Conservation (phyloP, 2,329 filamentous ascomycete species). For the Penicillium hordei region DNA sequence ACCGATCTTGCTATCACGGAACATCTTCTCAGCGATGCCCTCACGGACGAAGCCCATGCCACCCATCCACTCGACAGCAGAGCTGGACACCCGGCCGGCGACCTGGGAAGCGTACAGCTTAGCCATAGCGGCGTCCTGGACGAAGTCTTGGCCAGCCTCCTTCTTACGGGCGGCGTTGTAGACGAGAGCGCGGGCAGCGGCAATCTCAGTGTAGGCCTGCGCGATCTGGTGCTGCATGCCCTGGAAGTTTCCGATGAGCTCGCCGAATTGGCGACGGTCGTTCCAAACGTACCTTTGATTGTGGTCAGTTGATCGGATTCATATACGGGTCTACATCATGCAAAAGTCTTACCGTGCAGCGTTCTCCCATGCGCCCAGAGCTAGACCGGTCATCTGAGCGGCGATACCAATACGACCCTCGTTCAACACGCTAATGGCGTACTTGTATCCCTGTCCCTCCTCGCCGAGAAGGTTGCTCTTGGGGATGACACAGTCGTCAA, state of each 20-base stretch:
- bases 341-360: conserved; percentile 66
- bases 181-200: conserved; percentile 84
- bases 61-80: conserved; percentile 98
- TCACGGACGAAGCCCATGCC: conserved; percentile 98
- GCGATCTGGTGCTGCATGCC: conserved; percentile 99
- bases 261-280: conserved; percentile 94
- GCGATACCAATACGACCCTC: conserved; percentile 97
- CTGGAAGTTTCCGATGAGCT: conserved; percentile 93
- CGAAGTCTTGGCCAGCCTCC: conserved; percentile 94
- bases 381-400: conserved; percentile 96
- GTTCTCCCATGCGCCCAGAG: conserved; percentile 92
- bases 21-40: conserved; percentile 96
- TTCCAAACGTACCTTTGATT: conserved; percentile 82
- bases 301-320: conserved; percentile 8
- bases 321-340: not conserved
- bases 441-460: conserved; percentile 94
- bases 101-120: conserved; percentile 95
- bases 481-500: conserved; percentile 91
- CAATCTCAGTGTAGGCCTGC: conserved; percentile 91
- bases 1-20: conserved; percentile 96
- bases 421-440: conserved; percentile 90
- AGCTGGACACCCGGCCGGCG: conserved; percentile 77
- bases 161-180: conserved; percentile 98
- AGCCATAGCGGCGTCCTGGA: conserved; percentile 95
- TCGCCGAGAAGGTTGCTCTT: conserved; percentile 84